A percentile compares a stretch with the other conserved stretches of the same genome.
Conservation (phyloP, 2,329 filamentous ascomycete species). For the Penicillium verrucosum region DNA sequence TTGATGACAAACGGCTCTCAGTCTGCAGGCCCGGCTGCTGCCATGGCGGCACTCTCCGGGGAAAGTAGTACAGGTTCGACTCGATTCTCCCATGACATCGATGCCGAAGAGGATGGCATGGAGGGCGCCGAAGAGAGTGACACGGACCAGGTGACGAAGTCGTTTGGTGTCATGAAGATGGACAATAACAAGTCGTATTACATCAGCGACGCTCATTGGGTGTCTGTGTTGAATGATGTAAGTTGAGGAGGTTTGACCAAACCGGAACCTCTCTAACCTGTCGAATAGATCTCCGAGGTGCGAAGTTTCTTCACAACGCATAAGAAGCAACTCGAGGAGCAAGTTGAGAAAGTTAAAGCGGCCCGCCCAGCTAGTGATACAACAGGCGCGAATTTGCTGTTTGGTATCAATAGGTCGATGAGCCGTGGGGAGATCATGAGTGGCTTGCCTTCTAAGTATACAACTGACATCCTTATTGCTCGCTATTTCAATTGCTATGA, state of each 20-base stretch:
- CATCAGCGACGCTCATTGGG: slow-evolving; percentile 80
- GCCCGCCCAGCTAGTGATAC: slow-evolving; percentile 55
- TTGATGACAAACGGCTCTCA: slow-evolving; percentile 86
- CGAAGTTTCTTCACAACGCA: slow-evolving; percentile 84
- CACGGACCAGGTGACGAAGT: slow-evolving; percentile 66
- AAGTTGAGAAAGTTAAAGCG: slow-evolving; percentile 70
- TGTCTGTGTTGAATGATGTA: slow-evolving; percentile 69
- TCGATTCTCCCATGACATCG: slow-evolving; percentile 35
- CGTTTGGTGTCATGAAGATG: slow-evolving; percentile 78
- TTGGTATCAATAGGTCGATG: slow-evolving; percentile 67
- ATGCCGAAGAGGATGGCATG: slow-evolving; percentile 55
- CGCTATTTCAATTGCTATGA: slow-evolving; percentile 86
- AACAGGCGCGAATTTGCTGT: slow-evolving; percentile 72
- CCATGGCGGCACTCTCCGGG: slow-evolving; percentile 55
- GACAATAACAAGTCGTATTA: slow-evolving; percentile 77
- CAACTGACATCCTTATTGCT: slow-evolving; percentile 78
- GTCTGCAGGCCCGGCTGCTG: slow-evolving; percentile 57
- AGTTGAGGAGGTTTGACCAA: slow-evolving; percentile 20
- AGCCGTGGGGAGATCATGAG: slow-evolving; percentile 74
- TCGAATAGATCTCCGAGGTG: slow-evolving; percentile 73
- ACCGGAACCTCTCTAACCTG: not conserved
- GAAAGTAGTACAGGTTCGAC: slow-evolving; percentile 40
- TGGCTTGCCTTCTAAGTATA: slow-evolving; percentile 74
- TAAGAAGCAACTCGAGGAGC: slow-evolving; percentile 83
- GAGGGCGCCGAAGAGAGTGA: slow-evolving; percentile 63